Evolutionary conservation across 495 filamentous ascomycete genomes (phyloP), one percentile per base, ranked within the genome.

Genomic region (Margaritispora aquatica): DNA sequence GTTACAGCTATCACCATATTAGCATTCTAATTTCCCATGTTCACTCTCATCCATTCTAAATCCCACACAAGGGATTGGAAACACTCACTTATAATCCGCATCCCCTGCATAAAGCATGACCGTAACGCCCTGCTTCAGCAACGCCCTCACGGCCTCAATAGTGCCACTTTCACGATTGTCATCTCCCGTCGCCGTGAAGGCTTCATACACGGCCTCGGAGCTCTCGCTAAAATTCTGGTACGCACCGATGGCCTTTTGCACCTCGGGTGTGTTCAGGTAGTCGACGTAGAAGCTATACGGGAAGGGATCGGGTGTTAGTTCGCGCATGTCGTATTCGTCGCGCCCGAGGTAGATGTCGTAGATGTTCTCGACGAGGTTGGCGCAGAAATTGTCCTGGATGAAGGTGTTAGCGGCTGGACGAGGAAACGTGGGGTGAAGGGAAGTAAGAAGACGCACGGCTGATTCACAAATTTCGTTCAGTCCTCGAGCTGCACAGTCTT

Each of bases 301-400:
- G 70, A 85, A 86, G 4, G 83, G 83, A 64, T 86, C 84, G 0
- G 77, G 75, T 0, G 53, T 70, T 17, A 84, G 66, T 54, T 84
- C 77, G 11, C 83, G 78, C 64, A 85, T 69, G 60, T 87, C 84
- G 62, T 85, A 85, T 66, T 85, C 82, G 63, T 83, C 80, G 19
- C 83, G 72, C 0, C 73, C 73, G 0, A 76, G 70, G 62, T 80
- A 75, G 29, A 66, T 66, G 61, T 84, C 81, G 55, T 79, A 81
- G 11, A 82, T 62, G 7, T 48, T 66, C 59, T 85, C 81, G 5
- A 85, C 80, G 10, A 81, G 64, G 34, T 73, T 58, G 15, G 75
- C 74, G 66, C 84, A 87, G 70, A 82, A 85, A 51, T 61, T 69
- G 61, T 84, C 58, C 49, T 57, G 46, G 9, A 24, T 24, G 19